phyloP scores from a whole-genome alignment of 257 asterid genomes.

The Cinchona pubescens region DNA sequence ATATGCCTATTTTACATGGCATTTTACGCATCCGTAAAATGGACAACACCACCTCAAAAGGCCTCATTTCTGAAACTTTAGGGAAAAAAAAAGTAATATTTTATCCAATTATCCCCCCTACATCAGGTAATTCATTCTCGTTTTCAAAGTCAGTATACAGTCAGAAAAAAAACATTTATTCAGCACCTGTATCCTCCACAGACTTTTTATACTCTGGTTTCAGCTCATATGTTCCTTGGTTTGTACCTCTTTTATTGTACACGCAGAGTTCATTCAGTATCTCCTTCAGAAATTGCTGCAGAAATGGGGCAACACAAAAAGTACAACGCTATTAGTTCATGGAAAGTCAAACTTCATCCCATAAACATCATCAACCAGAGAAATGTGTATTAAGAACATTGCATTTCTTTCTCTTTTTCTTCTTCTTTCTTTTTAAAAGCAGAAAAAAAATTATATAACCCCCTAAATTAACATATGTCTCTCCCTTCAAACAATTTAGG shows the following conservation, averaged over 20 bases:
- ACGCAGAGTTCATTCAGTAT: conserved; percentile 79
- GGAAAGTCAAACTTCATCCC: neutral
- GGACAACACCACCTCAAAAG: conserved; percentile 1
- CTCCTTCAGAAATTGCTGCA: conserved; percentile 92
- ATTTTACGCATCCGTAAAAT: conserved; percentile 6
- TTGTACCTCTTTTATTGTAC: conserved; percentile 85
- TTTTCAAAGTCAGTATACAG: conserved; percentile 29
- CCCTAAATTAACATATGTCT: neutral
- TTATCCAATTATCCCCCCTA: neutral
- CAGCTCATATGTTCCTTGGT: conserved; percentile 92
- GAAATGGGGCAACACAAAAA: conserved; percentile 17
- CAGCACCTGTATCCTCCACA: conserved; percentile 77
- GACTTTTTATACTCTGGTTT: conserved; percentile 92
- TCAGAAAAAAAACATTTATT: conserved; percentile 29
- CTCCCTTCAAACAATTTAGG: neutral
- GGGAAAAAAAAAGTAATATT: neutral
- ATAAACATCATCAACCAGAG: neutral
- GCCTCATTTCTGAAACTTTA: conserved; percentile 7
- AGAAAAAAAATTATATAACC: neutral
- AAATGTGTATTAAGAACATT: neutral
- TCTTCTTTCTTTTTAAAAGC: neutral
- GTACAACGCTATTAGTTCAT: conserved; percentile 1
- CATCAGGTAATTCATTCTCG: conserved; percentile 2
- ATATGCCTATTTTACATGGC: conserved; percentile 11
- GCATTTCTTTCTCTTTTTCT: neutral